A percentile compares a stretch with the other conserved stretches of the same genome.
These are phyloP conservation scores for Saccharomycopsis microspora DNA, from an alignment of 805 yeast species.

Conservation along the genomic window DNA sequence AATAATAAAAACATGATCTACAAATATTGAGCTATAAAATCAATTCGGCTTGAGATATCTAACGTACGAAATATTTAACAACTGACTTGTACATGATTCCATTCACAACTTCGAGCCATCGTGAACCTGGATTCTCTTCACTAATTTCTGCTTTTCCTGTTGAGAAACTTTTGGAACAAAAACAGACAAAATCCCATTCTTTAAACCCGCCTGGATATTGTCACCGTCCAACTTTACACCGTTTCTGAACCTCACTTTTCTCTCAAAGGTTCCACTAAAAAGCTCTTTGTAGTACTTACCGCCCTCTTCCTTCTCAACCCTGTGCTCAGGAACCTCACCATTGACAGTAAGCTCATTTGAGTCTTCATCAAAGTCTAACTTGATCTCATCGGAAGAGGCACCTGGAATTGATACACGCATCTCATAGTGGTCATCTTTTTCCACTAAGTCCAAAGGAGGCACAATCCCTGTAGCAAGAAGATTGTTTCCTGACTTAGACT, in stretches of 20 bases:
- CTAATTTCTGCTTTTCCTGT: not conserved
- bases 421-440: slow-evolving; percentile 22
- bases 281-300: slow-evolving; percentile 17
- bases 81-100: too few species aligned
- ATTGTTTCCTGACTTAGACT: too few species aligned
- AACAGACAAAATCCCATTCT: slow-evolving; percentile 3
- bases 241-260: slow-evolving; percentile 22
- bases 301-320: slow-evolving; percentile 3
- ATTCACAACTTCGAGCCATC: too few species aligned
- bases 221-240: slow-evolving; percentile 23
- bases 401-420: slow-evolving; percentile 27
- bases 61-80: too few species aligned
- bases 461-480: slow-evolving; percentile 8
- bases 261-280: slow-evolving; percentile 21
- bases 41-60: too few species aligned
- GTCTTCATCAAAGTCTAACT: slow-evolving; percentile 26
- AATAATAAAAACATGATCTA: too few species aligned
- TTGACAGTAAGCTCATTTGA: slow-evolving; percentile 24
- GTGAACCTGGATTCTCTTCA: slow-evolving; percentile 1
- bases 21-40: too few species aligned
- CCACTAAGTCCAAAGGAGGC: slow-evolving; percentile 27
- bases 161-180: not conserved
- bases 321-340: slow-evolving; percentile 18
- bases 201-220: not conserved
- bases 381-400: slow-evolving; percentile 22